phyloP scores from a whole-genome alignment of 139 green algal genomes.

The Auxenochlorella pyrenoidosa region DNA sequence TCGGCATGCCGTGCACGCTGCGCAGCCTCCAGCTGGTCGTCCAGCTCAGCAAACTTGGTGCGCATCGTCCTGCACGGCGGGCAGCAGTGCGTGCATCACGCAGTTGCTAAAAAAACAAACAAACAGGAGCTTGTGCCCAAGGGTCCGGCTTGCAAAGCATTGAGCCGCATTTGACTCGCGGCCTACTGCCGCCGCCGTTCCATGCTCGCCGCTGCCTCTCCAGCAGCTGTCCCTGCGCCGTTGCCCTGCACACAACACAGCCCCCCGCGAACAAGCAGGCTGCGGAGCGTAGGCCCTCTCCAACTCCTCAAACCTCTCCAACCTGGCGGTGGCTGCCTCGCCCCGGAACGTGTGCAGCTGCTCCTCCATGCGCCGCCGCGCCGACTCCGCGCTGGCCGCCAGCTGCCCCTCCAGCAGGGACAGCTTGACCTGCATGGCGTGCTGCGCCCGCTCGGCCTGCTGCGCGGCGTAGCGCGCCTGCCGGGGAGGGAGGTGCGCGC shows the following conservation, averaged over 20 bases:
- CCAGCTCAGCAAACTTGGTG: neutral
- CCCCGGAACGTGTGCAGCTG: constrained; percentile 9
- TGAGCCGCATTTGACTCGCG: too few species aligned
- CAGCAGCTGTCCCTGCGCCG: too few species aligned
- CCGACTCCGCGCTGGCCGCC: neutral
- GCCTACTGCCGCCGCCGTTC: too few species aligned
- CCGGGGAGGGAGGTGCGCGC: neutral
- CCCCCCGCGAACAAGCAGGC: too few species aligned
- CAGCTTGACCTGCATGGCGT: constrained; percentile 2
- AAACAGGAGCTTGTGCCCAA: too few species aligned
- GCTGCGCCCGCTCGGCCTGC: neutral
- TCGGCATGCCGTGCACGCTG: neutral
- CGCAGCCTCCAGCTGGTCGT: neutral
- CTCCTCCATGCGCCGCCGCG: constrained; percentile 21
- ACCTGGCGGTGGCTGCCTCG: neutral
- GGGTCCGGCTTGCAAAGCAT: too few species aligned
- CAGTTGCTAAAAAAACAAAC: neutral
- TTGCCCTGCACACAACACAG: too few species aligned
- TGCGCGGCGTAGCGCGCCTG: neutral
- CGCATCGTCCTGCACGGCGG: neutral
- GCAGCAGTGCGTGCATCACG: too few species aligned
- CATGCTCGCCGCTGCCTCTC: too few species aligned
- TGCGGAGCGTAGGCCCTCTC: too few species aligned
- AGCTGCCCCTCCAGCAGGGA: constrained; percentile 21
- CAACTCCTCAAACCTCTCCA: neutral